phyloP scores from a whole-genome alignment of 306 rosid genomes.

The Cicer judaicum region DNA sequence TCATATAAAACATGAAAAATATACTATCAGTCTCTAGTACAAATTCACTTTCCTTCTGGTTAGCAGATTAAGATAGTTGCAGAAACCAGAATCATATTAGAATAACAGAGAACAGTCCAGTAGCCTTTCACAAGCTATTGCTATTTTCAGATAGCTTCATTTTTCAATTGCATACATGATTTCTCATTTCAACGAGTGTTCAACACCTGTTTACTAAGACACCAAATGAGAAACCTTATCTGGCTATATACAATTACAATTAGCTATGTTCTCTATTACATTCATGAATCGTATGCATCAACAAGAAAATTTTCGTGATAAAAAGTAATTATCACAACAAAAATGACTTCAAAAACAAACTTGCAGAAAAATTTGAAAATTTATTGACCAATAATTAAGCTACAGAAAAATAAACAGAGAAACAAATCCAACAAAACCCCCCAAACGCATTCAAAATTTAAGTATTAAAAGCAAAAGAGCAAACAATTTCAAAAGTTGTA shows the following conservation, averaged over 20 bases:
- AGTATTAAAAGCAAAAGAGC: background rate
- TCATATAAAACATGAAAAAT: background rate
- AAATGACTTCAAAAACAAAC: background rate
- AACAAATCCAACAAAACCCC: background rate
- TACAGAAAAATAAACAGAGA: constrained; percentile 1
- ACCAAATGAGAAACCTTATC: constrained; percentile 29
- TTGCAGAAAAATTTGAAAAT: constrained; percentile 1
- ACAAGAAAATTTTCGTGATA: background rate
- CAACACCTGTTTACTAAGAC: constrained; percentile 1
- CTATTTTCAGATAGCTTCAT: background rate
- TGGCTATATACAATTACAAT: constrained; percentile 2
- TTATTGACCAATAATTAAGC: constrained; percentile 6
- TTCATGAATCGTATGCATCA: background rate
- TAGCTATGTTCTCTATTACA: background rate
- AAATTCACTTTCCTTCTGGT: background rate
- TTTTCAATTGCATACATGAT: constrained; percentile 19
- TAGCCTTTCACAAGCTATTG: background rate
- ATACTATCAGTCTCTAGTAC: background rate
- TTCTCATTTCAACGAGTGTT: constrained; percentile 7
- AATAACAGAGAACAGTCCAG: constrained; percentile 6
- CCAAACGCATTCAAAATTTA: constrained; percentile 17
- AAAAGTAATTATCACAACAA: background rate
- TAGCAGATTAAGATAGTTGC: background rate
- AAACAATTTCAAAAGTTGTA: background rate
- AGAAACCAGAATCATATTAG: background rate